Evolutionary conservation across 495 filamentous ascomycete genomes (phyloP).

Genomic region (Penicillium riverlandense): DNA sequence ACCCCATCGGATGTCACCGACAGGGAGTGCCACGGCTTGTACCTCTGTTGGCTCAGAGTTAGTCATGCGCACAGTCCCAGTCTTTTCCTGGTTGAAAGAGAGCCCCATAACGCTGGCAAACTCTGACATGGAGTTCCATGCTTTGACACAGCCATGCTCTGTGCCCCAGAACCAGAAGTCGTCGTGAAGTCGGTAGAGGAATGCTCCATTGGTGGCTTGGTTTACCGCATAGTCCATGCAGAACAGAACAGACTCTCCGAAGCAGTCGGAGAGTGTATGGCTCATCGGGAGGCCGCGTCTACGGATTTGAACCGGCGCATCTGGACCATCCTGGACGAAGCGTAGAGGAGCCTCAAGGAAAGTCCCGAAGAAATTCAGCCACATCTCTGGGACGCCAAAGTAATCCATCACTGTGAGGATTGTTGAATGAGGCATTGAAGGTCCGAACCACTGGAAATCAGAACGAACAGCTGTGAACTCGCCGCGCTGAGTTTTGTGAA

Average conservation of each 20-base stretch:
- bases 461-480: constrained; percentile 55
- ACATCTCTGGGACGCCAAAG: constrained; percentile 52
- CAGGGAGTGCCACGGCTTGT: constrained; percentile 23
- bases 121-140: constrained; percentile 49
- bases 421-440: constrained; percentile 53
- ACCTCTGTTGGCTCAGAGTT: neutral
- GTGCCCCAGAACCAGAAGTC: constrained; percentile 66
- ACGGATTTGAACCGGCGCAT: constrained; percentile 33
- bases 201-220: constrained; percentile 41
- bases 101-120: constrained; percentile 52
- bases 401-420: constrained; percentile 48
- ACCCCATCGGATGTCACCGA: constrained; percentile 58
- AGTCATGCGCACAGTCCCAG: constrained; percentile 44
- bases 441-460: constrained; percentile 55
- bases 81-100: constrained; percentile 50
- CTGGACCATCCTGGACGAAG: constrained; percentile 47
- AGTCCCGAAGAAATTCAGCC: constrained; percentile 53
- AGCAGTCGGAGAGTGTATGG: constrained; percentile 50
- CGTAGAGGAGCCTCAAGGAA: constrained; percentile 56
- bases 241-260: constrained; percentile 57
- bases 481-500: constrained; percentile 48
- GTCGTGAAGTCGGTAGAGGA: constrained; percentile 57
- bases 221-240: constrained; percentile 62
- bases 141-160: constrained; percentile 44
- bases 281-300: constrained; percentile 52